Evolutionary conservation across 1,284 basidiomycete species (phyloP).

Genomic region (Sanguinoderma infundibulare): DNA sequence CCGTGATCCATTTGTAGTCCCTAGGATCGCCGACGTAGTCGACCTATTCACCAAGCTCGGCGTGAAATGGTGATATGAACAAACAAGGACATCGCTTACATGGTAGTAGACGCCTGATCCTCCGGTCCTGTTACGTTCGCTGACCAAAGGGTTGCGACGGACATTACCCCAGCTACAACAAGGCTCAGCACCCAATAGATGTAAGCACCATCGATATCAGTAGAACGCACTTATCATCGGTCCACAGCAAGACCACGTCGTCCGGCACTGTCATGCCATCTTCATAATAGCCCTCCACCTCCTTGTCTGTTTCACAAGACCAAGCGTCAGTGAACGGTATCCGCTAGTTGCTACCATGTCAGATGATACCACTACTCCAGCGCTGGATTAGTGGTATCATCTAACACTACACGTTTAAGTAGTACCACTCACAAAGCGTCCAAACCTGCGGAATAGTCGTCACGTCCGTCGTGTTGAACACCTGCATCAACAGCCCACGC

Average conservation of each 20-base stretch:
- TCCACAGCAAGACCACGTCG: constrained; percentile 62
- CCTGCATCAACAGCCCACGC: constrained; percentile 60
- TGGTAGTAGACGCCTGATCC: constrained; percentile 76
- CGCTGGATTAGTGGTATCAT: too few species aligned
- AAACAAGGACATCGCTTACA: constrained; percentile 40
- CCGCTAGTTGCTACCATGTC: too few species aligned
- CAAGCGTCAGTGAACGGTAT: background rate
- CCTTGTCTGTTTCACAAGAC: constrained; percentile 48
- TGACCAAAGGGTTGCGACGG: constrained; percentile 54
- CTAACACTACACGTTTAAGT: background rate
- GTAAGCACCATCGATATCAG: background rate
- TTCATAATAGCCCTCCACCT: constrained; percentile 72
- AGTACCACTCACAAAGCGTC: constrained; percentile 54
- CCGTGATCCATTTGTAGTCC: constrained; percentile 67
- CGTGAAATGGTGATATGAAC: background rate
- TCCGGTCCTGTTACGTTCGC: constrained; percentile 60
- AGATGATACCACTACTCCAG: too few species aligned
- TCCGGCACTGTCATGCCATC: constrained; percentile 60
- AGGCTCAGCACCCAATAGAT: background rate
- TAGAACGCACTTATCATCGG: constrained; percentile 58
- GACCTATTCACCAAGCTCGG: constrained; percentile 1
- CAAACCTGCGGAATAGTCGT: constrained; percentile 66
- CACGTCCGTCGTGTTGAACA: constrained; percentile 54
- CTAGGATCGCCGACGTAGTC: constrained; percentile 55
- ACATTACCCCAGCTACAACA: constrained; percentile 59